Conservation (phyloP, 257 asterid genomes). For the Asclepias syriaca region DNA sequence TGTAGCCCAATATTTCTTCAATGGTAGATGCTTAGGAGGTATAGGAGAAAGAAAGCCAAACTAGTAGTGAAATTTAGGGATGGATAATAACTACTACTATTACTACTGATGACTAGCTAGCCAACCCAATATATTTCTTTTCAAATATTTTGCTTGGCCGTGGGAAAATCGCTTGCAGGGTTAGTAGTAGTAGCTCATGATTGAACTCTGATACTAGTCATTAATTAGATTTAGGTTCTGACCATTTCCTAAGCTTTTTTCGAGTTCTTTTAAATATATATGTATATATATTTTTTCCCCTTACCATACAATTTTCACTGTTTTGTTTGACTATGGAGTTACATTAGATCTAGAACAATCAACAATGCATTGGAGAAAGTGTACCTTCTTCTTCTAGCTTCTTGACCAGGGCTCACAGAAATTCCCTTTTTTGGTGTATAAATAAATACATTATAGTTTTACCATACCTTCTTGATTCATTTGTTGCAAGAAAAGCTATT, state of each 20-base stretch:
- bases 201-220: constrained; percentile 25
- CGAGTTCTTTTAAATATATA: background rate
- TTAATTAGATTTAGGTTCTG: constrained; percentile 13
- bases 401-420: background rate
- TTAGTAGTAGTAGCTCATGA: constrained; percentile 17
- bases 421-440: background rate
- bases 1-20: background rate
- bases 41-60: background rate
- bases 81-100: no score
- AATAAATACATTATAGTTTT: background rate
- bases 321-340: background rate
- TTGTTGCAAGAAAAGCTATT: background rate
- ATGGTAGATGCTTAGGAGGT: background rate
- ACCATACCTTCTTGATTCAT: background rate
- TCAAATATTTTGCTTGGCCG: background rate
- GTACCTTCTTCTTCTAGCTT: background rate
- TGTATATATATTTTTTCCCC: no score
- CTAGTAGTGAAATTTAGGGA: background rate
- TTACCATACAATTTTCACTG: background rate
- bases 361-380: background rate
- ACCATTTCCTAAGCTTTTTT: background rate
- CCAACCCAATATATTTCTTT: background rate
- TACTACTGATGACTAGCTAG: no score
- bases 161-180: background rate
- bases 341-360: background rate